These are phyloP conservation scores for Annulohypoxylon moriforme DNA, from an alignment of 495 filamentous ascomycete species.

Conservation along the genomic window DNA sequence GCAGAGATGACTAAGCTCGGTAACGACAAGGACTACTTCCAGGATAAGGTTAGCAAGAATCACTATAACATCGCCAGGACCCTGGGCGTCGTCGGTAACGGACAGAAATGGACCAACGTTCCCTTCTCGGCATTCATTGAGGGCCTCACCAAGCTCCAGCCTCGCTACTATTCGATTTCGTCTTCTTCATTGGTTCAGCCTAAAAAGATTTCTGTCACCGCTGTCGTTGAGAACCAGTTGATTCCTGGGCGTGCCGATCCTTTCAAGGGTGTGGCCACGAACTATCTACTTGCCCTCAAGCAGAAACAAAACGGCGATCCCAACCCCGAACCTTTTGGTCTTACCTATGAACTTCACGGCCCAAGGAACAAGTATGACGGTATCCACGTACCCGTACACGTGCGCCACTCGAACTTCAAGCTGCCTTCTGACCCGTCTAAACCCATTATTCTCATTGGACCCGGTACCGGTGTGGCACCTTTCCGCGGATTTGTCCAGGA, in stretches of 20 bases:
- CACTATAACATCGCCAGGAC: conserved; percentile 92
- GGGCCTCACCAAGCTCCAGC: conserved; percentile 92
- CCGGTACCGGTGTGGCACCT: conserved; percentile 95
- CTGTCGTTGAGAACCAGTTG: conserved; percentile 86
- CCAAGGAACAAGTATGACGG: conserved; percentile 98
- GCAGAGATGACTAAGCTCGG: conserved; percentile 89
- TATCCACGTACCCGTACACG: conserved; percentile 93
- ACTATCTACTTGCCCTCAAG: conserved; percentile 96
- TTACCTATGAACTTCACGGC: conserved; percentile 88
- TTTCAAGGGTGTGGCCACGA: conserved; percentile 95
- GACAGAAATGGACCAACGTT: conserved; percentile 79
- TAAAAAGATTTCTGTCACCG: conserved; percentile 92
- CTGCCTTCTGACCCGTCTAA: conserved; percentile 93
- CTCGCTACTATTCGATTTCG: conserved; percentile 99
- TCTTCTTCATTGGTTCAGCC: conserved; percentile 95
- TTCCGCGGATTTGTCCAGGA: conserved; percentile 97
- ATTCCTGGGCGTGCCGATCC: conserved; percentile 82
- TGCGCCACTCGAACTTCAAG: conserved; percentile 99
- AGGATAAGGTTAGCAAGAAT: conserved; percentile 81
- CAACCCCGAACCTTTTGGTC: conserved; percentile 83
- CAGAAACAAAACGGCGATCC: conserved; percentile 96
- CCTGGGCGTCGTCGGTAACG: conserved; percentile 76
- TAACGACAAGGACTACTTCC: conserved; percentile 95
- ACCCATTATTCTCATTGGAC: conserved; percentile 95
- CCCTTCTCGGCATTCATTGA: conserved; percentile 97